Evolutionary conservation across 805 yeast genomes (phyloP).

Genomic region (Cyberlindnera xylosilytica): DNA sequence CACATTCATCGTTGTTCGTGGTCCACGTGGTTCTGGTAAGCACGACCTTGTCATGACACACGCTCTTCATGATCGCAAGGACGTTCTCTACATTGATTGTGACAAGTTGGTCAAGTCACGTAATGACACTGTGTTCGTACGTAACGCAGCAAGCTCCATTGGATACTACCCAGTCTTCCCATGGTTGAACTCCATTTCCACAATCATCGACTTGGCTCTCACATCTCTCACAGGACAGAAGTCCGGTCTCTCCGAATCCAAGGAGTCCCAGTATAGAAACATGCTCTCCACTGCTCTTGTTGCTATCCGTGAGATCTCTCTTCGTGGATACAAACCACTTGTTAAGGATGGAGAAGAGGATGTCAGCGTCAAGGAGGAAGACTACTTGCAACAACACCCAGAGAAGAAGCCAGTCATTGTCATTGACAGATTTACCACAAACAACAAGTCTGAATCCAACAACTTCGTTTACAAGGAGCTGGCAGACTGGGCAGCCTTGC

Average conservation of each 20-base stretch:
- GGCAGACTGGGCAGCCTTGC: slow-evolving; percentile 85
- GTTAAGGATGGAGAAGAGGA: slow-evolving; percentile 31
- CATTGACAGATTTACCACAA: slow-evolving; percentile 62
- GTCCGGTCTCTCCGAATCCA: slow-evolving; percentile 81
- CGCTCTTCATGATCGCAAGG: slow-evolving; percentile 56
- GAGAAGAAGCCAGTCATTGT: slow-evolving; percentile 83
- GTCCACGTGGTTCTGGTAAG: slow-evolving; percentile 97
- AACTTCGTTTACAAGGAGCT: slow-evolving; percentile 67
- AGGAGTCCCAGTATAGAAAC: slow-evolving; percentile 76
- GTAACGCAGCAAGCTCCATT: slow-evolving; percentile 65
- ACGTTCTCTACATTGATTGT: slow-evolving; percentile 74
- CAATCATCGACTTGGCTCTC: slow-evolving; percentile 77
- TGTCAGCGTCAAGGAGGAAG: slow-evolving; percentile 61
- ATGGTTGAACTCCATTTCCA: slow-evolving; percentile 80
- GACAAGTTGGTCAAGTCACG: slow-evolving; percentile 70
- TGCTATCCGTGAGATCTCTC: slow-evolving; percentile 67
- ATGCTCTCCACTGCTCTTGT: slow-evolving; percentile 70
- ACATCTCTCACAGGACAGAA: slow-evolving; percentile 94
- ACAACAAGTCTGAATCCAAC: slow-evolving; percentile 55
- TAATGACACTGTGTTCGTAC: slow-evolving; percentile 66
- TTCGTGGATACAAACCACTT: slow-evolving; percentile 40
- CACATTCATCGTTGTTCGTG: slow-evolving; percentile 84
- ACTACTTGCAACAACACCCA: slow-evolving; percentile 80
- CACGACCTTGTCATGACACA: slow-evolving; percentile 70
- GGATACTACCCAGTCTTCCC: slow-evolving; percentile 95